Conservation (phyloP, 169 alveolate species). For the Cryptosporidium tyzzeri region DNA sequence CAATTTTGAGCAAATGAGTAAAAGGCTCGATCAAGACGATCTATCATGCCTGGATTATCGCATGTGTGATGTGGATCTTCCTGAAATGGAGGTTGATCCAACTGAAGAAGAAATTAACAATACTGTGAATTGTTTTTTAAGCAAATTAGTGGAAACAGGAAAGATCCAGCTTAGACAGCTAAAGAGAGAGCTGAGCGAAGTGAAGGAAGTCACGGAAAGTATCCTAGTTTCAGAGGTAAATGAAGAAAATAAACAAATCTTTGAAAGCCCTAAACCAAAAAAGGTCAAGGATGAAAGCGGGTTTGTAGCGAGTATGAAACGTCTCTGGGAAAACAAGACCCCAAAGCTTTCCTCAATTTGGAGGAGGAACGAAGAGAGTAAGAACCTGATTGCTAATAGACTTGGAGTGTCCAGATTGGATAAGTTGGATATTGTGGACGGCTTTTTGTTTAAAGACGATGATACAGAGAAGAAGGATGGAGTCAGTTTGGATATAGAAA, state of each 20-base stretch:
- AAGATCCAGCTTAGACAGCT: slow-evolving; percentile 1
- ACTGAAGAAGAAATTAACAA: slow-evolving; percentile 20
- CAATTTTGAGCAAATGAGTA: not conserved
- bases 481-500: not conserved
- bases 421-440: slow-evolving; percentile 10
- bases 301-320: slow-evolving; percentile 69
- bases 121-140: slow-evolving; percentile 1
- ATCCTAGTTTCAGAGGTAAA: not conserved
- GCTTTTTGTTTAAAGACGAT: not conserved
- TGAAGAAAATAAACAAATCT: not conserved
- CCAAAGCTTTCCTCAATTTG: slow-evolving; percentile 54
- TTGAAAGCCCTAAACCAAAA: slow-evolving; percentile 46
- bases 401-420: slow-evolving; percentile 7
- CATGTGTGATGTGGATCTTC: slow-evolving; percentile 68
- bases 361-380: slow-evolving; percentile 35
- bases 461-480: not conserved
- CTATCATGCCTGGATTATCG: slow-evolving; percentile 15
- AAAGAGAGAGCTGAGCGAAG: slow-evolving; percentile 1
- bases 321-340: slow-evolving; percentile 70
- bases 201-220: not conserved
- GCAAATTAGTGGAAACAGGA: not conserved
- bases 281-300: slow-evolving; percentile 54
- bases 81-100: slow-evolving; percentile 58
- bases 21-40: not conserved
- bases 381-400: not conserved